These are phyloP conservation scores for Melanogaster broomeanus DNA, from an alignment of 768 basidiomycete genomes.

Conservation along the genomic window DNA sequence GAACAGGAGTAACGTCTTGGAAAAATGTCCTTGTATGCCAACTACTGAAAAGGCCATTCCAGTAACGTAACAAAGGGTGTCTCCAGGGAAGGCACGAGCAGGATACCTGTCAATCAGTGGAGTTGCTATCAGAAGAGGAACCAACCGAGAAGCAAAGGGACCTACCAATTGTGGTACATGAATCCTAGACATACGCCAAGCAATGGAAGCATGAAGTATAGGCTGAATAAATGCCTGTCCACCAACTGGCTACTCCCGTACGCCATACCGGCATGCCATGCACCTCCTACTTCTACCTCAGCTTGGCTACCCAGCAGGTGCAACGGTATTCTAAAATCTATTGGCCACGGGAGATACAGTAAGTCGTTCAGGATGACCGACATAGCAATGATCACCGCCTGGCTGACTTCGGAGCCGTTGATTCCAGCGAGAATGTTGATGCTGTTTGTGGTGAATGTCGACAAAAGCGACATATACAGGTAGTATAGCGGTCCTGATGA, in stretches of 20 bases:
- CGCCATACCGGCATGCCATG: conserved; percentile 83
- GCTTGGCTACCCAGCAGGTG: conserved; percentile 66
- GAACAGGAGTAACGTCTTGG: conserved; percentile 94
- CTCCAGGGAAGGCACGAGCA: conserved; percentile 91
- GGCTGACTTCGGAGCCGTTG: conserved; percentile 94
- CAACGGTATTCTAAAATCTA: conserved; percentile 70
- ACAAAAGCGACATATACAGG: conserved; percentile 92
- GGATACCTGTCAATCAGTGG: conserved; percentile 74
- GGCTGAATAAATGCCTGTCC: conserved; percentile 90
- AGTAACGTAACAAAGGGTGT: conserved; percentile 95
- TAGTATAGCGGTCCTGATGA: conserved; percentile 88
- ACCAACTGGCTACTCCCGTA: conserved; percentile 86
- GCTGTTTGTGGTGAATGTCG: conserved; percentile 95
- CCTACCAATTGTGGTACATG: conserved; percentile 95
- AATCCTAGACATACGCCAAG: conserved; percentile 89
- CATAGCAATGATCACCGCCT: conserved; percentile 88
- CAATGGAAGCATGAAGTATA: conserved; percentile 97
- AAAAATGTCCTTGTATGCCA: conserved; percentile 96
- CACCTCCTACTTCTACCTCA: conserved; percentile 74
- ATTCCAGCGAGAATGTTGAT: conserved; percentile 99
- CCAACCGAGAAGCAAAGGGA: conserved; percentile 1
- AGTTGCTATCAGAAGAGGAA: neutral
- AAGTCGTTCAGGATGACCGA: conserved; percentile 93
- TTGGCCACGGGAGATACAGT: conserved; percentile 89
- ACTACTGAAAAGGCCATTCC: conserved; percentile 99